Evolutionary conservation across 1,139 yeast genomes (phyloP), one percentile per base, ranked within the genome.

Genomic region (Hansenula lynferdii): DNA sequence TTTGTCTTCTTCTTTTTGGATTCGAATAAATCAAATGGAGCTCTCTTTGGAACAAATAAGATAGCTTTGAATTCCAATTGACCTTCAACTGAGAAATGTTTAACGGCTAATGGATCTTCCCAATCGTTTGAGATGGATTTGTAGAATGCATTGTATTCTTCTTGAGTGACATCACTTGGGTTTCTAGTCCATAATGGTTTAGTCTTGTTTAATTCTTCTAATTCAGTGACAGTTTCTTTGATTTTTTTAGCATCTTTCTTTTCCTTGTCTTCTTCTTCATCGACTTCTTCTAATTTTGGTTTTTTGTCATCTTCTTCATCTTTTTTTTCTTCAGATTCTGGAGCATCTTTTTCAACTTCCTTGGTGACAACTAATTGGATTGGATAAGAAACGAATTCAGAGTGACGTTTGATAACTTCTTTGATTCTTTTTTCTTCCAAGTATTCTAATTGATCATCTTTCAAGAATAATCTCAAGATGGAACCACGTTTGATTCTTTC

Each of bases 51-150:
- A 70, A 94, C 80, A 65, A 87, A 94, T 61, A 94, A 78, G 63
- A 94, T 92, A 50, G 98, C 97, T 76, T 85, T 89, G 81, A 94
- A 94, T 75, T 94, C 99, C 62, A 94, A 82, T 77, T 94, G 98
- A 80, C 99, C 99, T 76, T 94, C 99, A 65, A 94, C 99, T 41
- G 97, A 87, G 77, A 94, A 94, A 75, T 94, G 99, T 81, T 94
- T 94, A 57, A 92, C 97, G 54, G 97, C 97, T 67, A 92, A 81
- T 72, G 97, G 99, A 67, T 92, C 98, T 76, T 92, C 98, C 98
- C 98, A 94, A 71, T 94, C 99, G 72, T 94, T 94, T 43, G 98
- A 90, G 62, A 94, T 92, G 39, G 97, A 87, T 78, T 94, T 94
- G 85, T 94, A 94, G 85, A 94, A 94, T 48, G 97, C 95, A 63